These are phyloP conservation scores for Xylaria multiplex DNA, from an alignment of 2,329 filamentous ascomycete species.

Conservation along the genomic window DNA sequence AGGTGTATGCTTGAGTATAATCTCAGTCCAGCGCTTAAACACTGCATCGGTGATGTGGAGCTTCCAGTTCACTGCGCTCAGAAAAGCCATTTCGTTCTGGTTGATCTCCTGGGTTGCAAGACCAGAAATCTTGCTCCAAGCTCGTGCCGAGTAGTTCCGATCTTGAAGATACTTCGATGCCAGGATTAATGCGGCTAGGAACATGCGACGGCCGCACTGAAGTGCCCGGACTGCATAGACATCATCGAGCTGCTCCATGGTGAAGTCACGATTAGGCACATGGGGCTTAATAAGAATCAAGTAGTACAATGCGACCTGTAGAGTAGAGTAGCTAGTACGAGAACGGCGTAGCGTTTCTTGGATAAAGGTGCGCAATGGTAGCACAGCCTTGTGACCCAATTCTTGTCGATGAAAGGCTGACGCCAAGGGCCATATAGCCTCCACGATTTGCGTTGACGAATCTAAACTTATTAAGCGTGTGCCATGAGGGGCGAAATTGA, in stretches of 20 bases:
- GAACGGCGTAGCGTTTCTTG: conserved; percentile 96
- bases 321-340: conserved; percentile 94
- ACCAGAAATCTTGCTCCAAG: conserved; percentile 99
- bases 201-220: conserved; percentile 97
- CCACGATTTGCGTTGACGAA: conserved; percentile 96
- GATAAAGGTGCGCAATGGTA: conserved; percentile 94
- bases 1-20: conserved; percentile 86
- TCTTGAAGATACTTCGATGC: conserved; percentile 99
- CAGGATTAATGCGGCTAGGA: conserved; percentile 90
- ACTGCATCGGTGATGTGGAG: conserved; percentile 89
- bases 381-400: conserved; percentile 76
- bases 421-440: conserved; percentile 95
- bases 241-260: conserved; percentile 83
- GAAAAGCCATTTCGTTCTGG: conserved; percentile 92
- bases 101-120: conserved; percentile 94
- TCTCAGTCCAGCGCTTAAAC: conserved; percentile 93
- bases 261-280: conserved; percentile 84
- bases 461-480: conserved; percentile 66
- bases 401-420: conserved; percentile 81
- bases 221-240: conserved; percentile 79
- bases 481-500: conserved; percentile 35
- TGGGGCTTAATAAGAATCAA: conserved; percentile 92
- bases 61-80: conserved; percentile 91
- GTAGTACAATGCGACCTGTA: conserved; percentile 97
- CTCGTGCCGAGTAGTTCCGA: conserved; percentile 94